Conservation (phyloP, 306 rosid genomes). For the Cucurbita maxima region DNA sequence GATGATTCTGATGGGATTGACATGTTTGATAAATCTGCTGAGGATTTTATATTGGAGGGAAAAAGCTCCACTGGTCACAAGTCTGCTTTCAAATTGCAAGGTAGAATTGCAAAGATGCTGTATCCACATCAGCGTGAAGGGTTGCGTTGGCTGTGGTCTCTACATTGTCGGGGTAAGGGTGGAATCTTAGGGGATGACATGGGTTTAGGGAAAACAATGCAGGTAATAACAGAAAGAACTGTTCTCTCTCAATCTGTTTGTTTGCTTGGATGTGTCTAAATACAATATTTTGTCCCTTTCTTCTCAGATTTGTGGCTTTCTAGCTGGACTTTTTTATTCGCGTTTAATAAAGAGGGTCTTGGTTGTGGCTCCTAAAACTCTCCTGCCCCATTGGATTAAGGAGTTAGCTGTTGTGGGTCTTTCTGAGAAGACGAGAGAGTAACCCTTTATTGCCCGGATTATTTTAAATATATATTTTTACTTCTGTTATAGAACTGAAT, state of each 20-base stretch:
- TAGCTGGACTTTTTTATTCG: constrained; percentile 73
- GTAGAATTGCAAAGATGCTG: constrained; percentile 50
- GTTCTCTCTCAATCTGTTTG: not conserved
- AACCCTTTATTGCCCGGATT: constrained; percentile 10
- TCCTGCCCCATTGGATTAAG: constrained; percentile 80
- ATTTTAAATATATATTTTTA: constrained; percentile 3
- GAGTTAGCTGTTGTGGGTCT: constrained; percentile 82
- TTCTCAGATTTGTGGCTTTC: constrained; percentile 66
- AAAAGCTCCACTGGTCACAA: constrained; percentile 40
- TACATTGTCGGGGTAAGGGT: constrained; percentile 77
- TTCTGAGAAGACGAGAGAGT: constrained; percentile 66
- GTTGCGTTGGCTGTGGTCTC: constrained; percentile 78
- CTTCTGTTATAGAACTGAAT: not conserved
- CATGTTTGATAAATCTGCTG: constrained; percentile 17
- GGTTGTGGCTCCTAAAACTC: constrained; percentile 79
- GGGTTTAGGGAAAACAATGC: constrained; percentile 98
- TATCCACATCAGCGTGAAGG: constrained; percentile 85
- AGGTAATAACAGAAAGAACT: constrained; percentile 32
- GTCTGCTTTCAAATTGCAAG: constrained; percentile 42
- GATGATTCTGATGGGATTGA: constrained; percentile 19
- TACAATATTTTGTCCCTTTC: constrained; percentile 7
- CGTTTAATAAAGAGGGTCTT: constrained; percentile 53
- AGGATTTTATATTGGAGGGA: constrained; percentile 16
- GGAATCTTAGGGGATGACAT: constrained; percentile 95
- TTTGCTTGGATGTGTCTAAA: not conserved